Percentiles rank a stretch among this genome's conserved stretches.
These are phyloP conservation scores for Trametes sp. DNA, from an alignment of 1,284 basidiomycete species.

Conservation along the genomic window DNA sequence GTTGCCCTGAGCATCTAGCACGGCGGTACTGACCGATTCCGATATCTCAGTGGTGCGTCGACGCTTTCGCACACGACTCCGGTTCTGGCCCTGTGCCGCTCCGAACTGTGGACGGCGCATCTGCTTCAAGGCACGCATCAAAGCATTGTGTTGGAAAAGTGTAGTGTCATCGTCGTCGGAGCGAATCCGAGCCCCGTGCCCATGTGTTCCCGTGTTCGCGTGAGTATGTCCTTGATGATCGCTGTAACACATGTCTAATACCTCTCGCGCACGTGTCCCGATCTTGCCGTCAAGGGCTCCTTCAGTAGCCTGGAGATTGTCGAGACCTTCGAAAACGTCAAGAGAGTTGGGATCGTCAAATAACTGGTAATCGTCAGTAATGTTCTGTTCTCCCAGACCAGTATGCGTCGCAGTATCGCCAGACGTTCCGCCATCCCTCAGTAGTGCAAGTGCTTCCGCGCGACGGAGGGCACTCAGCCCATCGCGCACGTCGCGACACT, in stretches of 20 bases:
- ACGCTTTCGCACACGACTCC: too few relatives aligned
- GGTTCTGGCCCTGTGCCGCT: too few relatives aligned
- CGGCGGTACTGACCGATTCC: background rate
- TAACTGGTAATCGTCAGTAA: background rate
- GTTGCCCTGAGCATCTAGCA: background rate
- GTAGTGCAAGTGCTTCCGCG: background rate
- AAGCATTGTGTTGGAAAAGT: background rate
- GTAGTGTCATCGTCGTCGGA: background rate
- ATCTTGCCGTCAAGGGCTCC: background rate
- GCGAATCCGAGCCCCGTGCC: background rate
- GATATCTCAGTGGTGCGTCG: too few relatives aligned
- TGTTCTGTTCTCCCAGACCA: background rate
- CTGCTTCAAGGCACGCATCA: background rate
- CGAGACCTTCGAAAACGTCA: background rate
- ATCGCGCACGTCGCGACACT: slow-evolving; percentile 6
- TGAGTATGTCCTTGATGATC: background rate
- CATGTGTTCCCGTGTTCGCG: too few relatives aligned
- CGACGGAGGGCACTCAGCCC: background rate
- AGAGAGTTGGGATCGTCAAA: background rate
- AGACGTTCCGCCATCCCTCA: background rate
- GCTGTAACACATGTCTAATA: background rate
- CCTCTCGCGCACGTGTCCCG: background rate
- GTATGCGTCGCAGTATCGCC: background rate
- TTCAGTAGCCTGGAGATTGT: background rate
- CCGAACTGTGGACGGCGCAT: too few relatives aligned